Conservation (phyloP, 2,329 filamentous ascomycete genomes). For the Phyllosticta capitalensis region DNA sequence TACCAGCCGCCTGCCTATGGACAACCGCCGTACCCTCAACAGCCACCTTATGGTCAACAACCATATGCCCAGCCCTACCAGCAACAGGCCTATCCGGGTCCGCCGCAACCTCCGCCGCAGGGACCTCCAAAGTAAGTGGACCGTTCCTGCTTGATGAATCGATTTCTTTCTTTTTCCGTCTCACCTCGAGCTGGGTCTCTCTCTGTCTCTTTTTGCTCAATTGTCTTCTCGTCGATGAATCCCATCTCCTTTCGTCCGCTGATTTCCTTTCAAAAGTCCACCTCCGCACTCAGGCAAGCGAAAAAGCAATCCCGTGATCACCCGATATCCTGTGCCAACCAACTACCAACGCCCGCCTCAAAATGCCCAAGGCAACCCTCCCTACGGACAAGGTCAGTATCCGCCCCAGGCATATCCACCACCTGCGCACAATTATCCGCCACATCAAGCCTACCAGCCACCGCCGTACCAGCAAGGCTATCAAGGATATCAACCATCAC, state of each 20-base stretch:
- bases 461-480: slow-evolving; percentile 17
- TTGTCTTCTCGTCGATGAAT: neutral
- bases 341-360: slow-evolving; percentile 30
- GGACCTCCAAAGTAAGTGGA: slow-evolving; percentile 24
- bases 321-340: slow-evolving; percentile 41
- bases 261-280: slow-evolving; percentile 7
- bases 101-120: slow-evolving; percentile 15
- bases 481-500: slow-evolving; percentile 12
- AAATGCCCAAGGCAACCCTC: slow-evolving; percentile 9
- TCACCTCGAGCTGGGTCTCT: neutral
- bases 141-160: neutral
- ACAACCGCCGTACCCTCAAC: slow-evolving; percentile 15
- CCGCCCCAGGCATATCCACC: slow-evolving; percentile 16
- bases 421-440: slow-evolving; percentile 17
- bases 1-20: slow-evolving; percentile 24
- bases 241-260: slow-evolving; percentile 2
- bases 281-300: slow-evolving; percentile 31
- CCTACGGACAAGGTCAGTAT: slow-evolving; percentile 15
- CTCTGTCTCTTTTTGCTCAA: neutral
- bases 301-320: slow-evolving; percentile 40
- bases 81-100: slow-evolving; percentile 6
- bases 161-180: neutral
- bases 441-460: slow-evolving; percentile 14
- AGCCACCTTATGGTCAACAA: slow-evolving; percentile 11
- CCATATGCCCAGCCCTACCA: slow-evolving; percentile 21